Conservation (phyloP, 2,329 filamentous ascomycete genomes). For the Sporothrix sp. region DNA sequence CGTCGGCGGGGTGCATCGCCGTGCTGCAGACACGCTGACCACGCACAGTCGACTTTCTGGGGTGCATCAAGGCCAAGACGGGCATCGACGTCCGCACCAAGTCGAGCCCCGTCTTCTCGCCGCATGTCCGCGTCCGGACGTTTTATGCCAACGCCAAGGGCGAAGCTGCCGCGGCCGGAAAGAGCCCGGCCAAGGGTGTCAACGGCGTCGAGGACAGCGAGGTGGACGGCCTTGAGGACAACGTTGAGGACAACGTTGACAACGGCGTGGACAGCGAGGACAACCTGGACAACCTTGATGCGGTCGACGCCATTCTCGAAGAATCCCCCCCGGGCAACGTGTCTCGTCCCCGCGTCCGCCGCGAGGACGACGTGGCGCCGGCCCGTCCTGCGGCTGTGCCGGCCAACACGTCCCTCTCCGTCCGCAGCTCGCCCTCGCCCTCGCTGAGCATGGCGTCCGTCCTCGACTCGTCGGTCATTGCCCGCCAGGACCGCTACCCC, state of each 20-base stretch:
- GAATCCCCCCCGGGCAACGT: conserved; percentile 2
- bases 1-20: too few relatives aligned
- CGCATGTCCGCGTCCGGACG: background rate
- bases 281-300: background rate
- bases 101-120: background rate
- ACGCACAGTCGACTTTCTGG: conserved; percentile 9
- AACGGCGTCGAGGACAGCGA: background rate
- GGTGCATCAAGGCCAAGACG: background rate
- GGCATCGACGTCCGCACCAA: conserved; percentile 7
- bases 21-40: too few relatives aligned
- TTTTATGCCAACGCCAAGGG: background rate
- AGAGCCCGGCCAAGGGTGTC: too few relatives aligned
- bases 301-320: background rate
- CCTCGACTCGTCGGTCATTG: background rate
- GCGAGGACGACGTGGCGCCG: background rate
- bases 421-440: conserved; percentile 12
- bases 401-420: background rate
- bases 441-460: background rate
- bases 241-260: background rate
- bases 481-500: background rate
- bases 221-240: background rate
- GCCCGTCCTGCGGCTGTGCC: background rate
- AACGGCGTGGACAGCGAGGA: background rate
- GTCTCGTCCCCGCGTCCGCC: background rate
- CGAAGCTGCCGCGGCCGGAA: background rate